Evolutionary conservation across 139 green algal genomes (phyloP).

Genomic region (Coelastrella sp.): DNA sequence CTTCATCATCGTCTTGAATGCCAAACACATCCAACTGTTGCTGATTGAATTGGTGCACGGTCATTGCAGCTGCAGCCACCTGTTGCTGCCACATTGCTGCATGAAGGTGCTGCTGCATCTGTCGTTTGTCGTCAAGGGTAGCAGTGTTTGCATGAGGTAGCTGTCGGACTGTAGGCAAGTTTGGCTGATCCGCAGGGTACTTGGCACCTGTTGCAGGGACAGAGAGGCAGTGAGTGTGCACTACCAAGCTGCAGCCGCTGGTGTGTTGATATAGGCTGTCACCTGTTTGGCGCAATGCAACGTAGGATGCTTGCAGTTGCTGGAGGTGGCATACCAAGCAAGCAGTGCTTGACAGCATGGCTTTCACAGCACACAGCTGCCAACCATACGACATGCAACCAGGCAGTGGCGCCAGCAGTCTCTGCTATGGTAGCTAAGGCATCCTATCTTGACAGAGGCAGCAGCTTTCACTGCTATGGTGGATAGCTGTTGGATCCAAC

Average conservation of each 20-base stretch:
- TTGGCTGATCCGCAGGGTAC: conserved; percentile 4
- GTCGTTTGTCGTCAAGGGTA: conserved; percentile 21
- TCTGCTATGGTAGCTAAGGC: too few species aligned
- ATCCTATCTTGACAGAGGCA: too few species aligned
- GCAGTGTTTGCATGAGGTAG: conserved; percentile 4
- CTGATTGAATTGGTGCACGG: conserved; percentile 3
- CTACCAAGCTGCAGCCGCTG: too few species aligned
- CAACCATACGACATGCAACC: background rate
- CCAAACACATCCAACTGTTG: conserved; percentile 23
- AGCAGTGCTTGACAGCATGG: too few species aligned
- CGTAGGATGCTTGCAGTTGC: too few species aligned
- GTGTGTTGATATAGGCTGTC: background rate
- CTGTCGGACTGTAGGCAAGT: conserved; percentile 4
- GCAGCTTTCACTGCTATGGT: too few species aligned
- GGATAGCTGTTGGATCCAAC: too few species aligned
- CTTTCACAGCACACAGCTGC: background rate
- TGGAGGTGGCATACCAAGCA: too few species aligned
- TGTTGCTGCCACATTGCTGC: conserved; percentile 12
- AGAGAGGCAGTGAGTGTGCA: too few species aligned
- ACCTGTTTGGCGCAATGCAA: background rate
- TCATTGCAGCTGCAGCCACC: conserved; percentile 39
- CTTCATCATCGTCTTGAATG: background rate
- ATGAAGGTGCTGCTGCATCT: background rate
- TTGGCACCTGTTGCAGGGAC: background rate
- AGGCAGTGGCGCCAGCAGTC: background rate